phyloP scores from a whole-genome alignment of 2,329 filamentous ascomycete genomes.

The Neofusicoccum sp. region DNA sequence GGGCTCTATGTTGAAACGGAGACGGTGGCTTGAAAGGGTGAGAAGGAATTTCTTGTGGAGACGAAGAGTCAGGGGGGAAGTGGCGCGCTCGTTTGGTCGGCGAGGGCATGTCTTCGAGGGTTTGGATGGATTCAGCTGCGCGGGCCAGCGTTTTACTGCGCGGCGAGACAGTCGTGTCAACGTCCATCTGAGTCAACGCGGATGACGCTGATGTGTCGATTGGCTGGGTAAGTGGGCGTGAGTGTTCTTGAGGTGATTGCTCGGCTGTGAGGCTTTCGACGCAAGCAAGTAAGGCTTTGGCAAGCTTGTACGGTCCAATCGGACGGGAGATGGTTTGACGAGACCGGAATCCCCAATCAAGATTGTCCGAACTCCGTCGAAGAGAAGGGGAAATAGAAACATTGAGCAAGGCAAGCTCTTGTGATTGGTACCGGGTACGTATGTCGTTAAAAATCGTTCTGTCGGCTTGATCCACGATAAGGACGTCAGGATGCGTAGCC shows the following conservation, averaged over 20 bases:
- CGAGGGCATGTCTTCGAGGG: slow-evolving; percentile 10
- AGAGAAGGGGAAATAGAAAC: background rate
- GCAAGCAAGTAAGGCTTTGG: slow-evolving; percentile 29
- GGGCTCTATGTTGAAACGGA: background rate
- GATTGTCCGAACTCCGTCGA: background rate
- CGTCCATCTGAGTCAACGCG: background rate
- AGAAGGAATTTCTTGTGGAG: background rate
- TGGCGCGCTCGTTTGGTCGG: slow-evolving; percentile 11
- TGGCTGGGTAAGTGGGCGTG: background rate
- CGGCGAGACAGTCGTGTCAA: slow-evolving; percentile 3
- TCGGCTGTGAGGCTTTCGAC: background rate
- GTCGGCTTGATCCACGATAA: slow-evolving; percentile 11
- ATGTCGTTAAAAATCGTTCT: background rate
- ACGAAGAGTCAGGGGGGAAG: background rate
- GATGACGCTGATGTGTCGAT: background rate
- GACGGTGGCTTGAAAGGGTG: slow-evolving; percentile 6
- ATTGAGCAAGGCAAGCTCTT: slow-evolving; percentile 6
- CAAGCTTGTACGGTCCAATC: slow-evolving; percentile 37
- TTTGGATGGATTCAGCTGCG: background rate
- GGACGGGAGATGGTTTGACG: slow-evolving; percentile 32
- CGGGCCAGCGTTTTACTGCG: slow-evolving; percentile 6
- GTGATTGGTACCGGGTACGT: slow-evolving; percentile 1
- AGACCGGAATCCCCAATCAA: slow-evolving; percentile 23
- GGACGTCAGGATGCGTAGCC: background rate
- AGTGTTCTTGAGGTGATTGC: background rate